phyloP scores from a whole-genome alignment of 169 alveolate species.

The Miamiensis avidus region DNA sequence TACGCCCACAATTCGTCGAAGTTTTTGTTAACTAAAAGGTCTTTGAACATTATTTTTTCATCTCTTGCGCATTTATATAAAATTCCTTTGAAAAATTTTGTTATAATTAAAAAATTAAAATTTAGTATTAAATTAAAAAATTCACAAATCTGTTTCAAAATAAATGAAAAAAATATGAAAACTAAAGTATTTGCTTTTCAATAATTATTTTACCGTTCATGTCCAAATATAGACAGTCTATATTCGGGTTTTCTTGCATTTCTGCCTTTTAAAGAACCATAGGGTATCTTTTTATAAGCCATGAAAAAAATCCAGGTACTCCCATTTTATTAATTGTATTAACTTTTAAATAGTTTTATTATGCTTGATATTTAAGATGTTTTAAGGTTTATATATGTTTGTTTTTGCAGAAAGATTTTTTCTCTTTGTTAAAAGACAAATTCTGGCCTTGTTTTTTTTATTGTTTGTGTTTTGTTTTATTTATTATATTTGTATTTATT shows the following conservation, averaged over 20 bases:
- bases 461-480: too few relatives aligned
- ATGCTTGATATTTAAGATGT: too few relatives aligned
- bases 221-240: slow-evolving; percentile 97
- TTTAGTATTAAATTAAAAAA: too few relatives aligned
- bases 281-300: slow-evolving; percentile 80
- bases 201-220: slow-evolving; percentile 91
- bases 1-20: slow-evolving; percentile 88
- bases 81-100: slow-evolving; percentile 57
- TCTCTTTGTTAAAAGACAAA: too few relatives aligned
- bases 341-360: too few relatives aligned
- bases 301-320: slow-evolving; percentile 81
- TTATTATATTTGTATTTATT: too few relatives aligned
- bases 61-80: slow-evolving; percentile 96
- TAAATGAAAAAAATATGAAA: too few relatives aligned
- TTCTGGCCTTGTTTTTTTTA: too few relatives aligned
- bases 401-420: too few relatives aligned
- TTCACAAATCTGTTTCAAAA: background rate
- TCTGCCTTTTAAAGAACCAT: slow-evolving; percentile 34
- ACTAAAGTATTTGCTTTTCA: too few relatives aligned
- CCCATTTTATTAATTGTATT: slow-evolving; percentile 65
- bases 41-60: slow-evolving; percentile 86
- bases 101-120: too few relatives aligned
- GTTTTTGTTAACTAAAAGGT: slow-evolving; percentile 53
- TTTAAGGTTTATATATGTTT: too few relatives aligned
- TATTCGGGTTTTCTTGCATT: slow-evolving; percentile 1